These are phyloP conservation scores for Mycena galericulata DNA, from an alignment of 768 basidiomycete species.

Conservation along the genomic window DNA sequence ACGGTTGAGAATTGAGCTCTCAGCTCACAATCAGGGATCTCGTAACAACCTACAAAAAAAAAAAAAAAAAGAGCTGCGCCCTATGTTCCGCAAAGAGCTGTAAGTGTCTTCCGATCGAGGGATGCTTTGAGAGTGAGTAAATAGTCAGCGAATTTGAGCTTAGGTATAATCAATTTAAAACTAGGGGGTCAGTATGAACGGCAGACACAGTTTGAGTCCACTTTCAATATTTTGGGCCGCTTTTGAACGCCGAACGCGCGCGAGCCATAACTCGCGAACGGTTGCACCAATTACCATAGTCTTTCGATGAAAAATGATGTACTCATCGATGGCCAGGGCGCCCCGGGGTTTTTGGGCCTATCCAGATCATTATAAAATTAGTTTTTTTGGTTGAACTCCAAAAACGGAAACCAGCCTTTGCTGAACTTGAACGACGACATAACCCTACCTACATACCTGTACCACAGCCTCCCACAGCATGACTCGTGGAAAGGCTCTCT, in stretches of 20 bases:
- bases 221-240: no score
- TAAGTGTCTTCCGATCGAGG: no score
- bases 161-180: no score
- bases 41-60: no score
- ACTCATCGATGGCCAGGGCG: not conserved
- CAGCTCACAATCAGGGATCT: no score
- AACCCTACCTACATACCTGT: not conserved
- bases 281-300: not conserved
- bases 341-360: not conserved
- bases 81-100: no score
- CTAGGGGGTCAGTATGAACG: no score
- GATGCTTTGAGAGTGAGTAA: no score
- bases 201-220: no score
- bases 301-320: not conserved
- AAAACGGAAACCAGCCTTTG: not conserved
- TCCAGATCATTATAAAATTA: not conserved
- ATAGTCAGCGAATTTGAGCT: no score
- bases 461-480: not conserved
- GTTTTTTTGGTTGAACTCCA: not conserved
- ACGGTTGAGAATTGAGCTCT: no score
- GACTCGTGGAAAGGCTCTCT: constrained; percentile 3
- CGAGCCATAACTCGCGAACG: not conserved
- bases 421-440: constrained; percentile 4
- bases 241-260: not conserved
- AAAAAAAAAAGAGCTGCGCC: no score